Percentiles rank a stretch among this genome's conserved stretches.
phyloP scores from a whole-genome alignment of 768 basidiomycete genomes.

The Leccinum sublutescens region DNA sequence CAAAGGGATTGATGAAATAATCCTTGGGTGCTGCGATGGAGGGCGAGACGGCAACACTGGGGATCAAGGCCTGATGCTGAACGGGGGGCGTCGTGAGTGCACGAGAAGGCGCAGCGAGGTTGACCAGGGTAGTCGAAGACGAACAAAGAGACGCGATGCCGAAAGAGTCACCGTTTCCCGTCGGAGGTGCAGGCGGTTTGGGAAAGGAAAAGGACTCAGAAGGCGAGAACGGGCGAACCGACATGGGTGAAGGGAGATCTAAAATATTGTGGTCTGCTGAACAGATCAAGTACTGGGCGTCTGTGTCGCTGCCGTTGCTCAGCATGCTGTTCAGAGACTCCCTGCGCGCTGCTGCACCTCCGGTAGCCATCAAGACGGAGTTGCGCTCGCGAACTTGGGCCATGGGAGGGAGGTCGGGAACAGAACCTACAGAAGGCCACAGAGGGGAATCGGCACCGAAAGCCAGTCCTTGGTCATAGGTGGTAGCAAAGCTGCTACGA shows the following conservation, averaged over 20 bases:
- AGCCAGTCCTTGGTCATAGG: slow-evolving; percentile 44
- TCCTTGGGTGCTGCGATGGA: slow-evolving; percentile 6
- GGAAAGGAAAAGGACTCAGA: slow-evolving; percentile 71
- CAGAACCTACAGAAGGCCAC: slow-evolving; percentile 3
- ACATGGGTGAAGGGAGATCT: slow-evolving; percentile 49
- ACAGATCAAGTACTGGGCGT: slow-evolving; percentile 42
- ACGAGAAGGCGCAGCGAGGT: slow-evolving; percentile 17
- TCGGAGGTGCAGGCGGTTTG: slow-evolving; percentile 45
- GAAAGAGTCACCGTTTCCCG: neutral
- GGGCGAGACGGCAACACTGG: neutral
- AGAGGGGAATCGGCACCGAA: slow-evolving; percentile 23
- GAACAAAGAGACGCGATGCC: slow-evolving; percentile 7
- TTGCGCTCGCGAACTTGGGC: slow-evolving; percentile 49
- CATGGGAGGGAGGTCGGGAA: slow-evolving; percentile 51
- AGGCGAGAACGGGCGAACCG: slow-evolving; percentile 63
- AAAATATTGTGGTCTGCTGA: slow-evolving; percentile 14
- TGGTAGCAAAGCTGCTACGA: slow-evolving; percentile 66
- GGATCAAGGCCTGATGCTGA: slow-evolving; percentile 5
- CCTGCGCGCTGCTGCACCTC: slow-evolving; percentile 25
- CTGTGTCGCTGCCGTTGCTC: slow-evolving; percentile 36
- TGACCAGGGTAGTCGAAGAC: slow-evolving; percentile 20
- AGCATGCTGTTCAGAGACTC: slow-evolving; percentile 42
- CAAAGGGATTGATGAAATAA: slow-evolving; percentile 32
- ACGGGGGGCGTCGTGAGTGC: slow-evolving; percentile 14
- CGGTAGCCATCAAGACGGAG: slow-evolving; percentile 23